phyloP scores from a whole-genome alignment of 805 yeast genomes.

The Tetrapisispora namnaoensis region DNA sequence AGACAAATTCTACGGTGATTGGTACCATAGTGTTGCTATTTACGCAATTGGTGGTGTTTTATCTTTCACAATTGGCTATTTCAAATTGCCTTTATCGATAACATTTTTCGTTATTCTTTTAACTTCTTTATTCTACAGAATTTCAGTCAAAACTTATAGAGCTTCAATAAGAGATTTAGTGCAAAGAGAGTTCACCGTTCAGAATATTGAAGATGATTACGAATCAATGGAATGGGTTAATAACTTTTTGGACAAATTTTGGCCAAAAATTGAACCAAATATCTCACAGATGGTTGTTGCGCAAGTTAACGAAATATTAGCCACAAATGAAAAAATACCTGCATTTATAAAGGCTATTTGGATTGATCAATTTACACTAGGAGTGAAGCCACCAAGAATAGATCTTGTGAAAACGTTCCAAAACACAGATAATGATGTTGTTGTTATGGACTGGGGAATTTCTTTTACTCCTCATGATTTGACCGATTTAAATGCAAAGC shows the following conservation, averaged over 20 bases:
- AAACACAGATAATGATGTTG: constrained; percentile 84
- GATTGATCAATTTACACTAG: constrained; percentile 83
- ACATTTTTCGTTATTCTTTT: constrained; percentile 60
- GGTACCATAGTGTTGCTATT: constrained; percentile 86
- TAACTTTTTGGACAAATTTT: constrained; percentile 77
- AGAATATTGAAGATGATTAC: constrained; percentile 73
- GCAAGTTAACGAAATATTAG: constrained; percentile 74
- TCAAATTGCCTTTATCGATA: constrained; percentile 69
- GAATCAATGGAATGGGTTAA: constrained; percentile 97
- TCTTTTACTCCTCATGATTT: constrained; percentile 88
- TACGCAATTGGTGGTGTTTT: constrained; percentile 56
- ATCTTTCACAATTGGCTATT: constrained; percentile 73
- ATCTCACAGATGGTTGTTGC: constrained; percentile 77
- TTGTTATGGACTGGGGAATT: constrained; percentile 95
- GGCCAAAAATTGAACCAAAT: constrained; percentile 87
- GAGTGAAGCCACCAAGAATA: constrained; percentile 91
- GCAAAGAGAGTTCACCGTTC: constrained; percentile 76
- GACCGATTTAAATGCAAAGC: constrained; percentile 78
- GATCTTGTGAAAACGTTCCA: constrained; percentile 83
- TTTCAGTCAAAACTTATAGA: constrained; percentile 75
- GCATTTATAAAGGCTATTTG: constrained; percentile 73
- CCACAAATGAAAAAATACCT: constrained; percentile 65
- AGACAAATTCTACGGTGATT: constrained; percentile 75
- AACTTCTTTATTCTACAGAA: constrained; percentile 65
- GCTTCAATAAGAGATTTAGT: constrained; percentile 64